Percentiles rank a stretch among this genome's conserved stretches.
Conservation (phyloP, 1,284 basidiomycete genomes). For the Tilletia setariae region DNA sequence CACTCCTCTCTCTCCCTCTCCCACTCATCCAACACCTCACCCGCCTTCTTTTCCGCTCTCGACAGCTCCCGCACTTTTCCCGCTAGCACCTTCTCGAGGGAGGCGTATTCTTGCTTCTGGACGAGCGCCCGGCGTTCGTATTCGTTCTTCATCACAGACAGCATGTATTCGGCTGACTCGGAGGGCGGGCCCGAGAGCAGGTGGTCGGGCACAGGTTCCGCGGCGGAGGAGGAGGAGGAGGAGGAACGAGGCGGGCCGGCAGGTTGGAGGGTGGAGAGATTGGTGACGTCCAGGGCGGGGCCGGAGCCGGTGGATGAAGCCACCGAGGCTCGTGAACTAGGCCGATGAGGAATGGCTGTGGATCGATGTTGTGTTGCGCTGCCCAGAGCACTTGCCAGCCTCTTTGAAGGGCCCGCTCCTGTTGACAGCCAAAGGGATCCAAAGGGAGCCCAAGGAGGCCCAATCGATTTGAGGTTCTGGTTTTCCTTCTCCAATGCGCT, state of each 20-base stretch:
- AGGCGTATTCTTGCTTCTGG: background rate
- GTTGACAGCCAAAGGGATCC: no score
- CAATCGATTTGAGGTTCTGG: no score
- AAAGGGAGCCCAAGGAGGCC: no score
- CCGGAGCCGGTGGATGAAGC: background rate
- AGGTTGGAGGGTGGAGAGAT: background rate
- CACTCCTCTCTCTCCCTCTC: background rate
- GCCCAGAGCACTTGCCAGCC: background rate
- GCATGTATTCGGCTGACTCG: constrained; percentile 14
- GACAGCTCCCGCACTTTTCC: background rate
- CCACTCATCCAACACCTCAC: background rate
- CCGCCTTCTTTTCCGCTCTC: background rate
- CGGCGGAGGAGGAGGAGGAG: background rate
- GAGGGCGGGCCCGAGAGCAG: constrained; percentile 13
- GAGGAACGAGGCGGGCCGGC: background rate
- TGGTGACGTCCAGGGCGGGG: background rate
- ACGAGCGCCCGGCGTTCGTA: background rate
- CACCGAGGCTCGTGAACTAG: constrained; percentile 5
- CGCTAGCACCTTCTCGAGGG: background rate
- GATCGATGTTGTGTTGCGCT: no score
- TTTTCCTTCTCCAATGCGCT: no score
- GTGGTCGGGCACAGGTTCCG: background rate
- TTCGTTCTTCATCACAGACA: constrained; percentile 2
- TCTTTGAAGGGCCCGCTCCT: background rate
- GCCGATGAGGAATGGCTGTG: background rate